Evolutionary conservation across 208 protist species (phyloP).

Genomic region (Crithidia thermophila): DNA sequence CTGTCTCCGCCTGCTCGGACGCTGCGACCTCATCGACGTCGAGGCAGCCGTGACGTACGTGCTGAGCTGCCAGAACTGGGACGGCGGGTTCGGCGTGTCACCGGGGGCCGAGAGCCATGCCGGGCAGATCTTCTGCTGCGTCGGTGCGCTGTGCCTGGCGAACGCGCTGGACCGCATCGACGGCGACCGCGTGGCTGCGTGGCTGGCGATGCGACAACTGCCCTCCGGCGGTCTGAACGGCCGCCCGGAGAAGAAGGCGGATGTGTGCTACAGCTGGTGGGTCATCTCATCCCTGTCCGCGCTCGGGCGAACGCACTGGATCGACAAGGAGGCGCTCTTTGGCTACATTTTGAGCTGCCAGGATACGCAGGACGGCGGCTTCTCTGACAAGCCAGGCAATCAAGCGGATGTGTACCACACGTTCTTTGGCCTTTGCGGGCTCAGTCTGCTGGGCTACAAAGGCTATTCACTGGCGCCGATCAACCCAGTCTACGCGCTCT

Average conservation of each 20-base stretch:
- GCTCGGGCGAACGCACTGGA: constrained; percentile 94
- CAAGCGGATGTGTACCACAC: constrained; percentile 99
- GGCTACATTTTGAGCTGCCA: constrained; percentile 97
- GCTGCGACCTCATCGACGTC: constrained; percentile 81
- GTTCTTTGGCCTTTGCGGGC: constrained; percentile 98
- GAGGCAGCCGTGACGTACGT: constrained; percentile 92
- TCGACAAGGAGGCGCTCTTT: constrained; percentile 93
- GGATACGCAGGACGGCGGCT: constrained; percentile 97
- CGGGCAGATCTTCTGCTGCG: constrained; percentile 98
- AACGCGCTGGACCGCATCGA: constrained; percentile 91
- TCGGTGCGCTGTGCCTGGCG: constrained; percentile 96
- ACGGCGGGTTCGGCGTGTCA: constrained; percentile 97
- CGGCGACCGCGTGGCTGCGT: constrained; percentile 94
- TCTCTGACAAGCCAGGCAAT: constrained; percentile 98
- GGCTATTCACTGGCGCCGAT: constrained; percentile 68
- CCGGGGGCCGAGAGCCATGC: constrained; percentile 97
- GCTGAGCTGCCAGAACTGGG: constrained; percentile 97
- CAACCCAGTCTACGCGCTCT: constrained; percentile 92
- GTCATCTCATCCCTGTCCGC: constrained; percentile 96
- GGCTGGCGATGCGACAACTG: constrained; percentile 98
- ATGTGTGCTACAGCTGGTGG: constrained; percentile 99
- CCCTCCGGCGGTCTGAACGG: constrained; percentile 99
- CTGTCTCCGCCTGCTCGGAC: constrained; percentile 92
- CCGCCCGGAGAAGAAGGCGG: constrained; percentile 98
- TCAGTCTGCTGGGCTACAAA: constrained; percentile 93